Evolutionary conservation across 495 filamentous ascomycete species (phyloP).

Genomic region (Tirmania nivea): DNA sequence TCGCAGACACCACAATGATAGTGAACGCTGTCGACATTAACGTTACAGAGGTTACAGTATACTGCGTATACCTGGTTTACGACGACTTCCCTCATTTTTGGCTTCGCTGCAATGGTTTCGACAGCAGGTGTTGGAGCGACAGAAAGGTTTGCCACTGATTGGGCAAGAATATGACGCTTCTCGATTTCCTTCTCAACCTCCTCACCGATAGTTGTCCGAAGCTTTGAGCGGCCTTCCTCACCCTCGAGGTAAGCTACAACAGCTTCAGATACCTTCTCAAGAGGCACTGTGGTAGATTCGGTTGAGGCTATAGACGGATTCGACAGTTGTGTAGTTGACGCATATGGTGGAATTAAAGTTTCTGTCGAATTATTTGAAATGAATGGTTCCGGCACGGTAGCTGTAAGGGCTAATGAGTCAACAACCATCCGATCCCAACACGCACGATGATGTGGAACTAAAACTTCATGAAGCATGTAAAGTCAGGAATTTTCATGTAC

Average conservation of each 20-base stretch:
- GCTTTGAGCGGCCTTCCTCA: conserved; percentile 14
- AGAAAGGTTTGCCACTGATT: neutral
- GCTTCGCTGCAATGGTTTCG: neutral
- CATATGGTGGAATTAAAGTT: conserved; percentile 10
- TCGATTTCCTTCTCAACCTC: conserved; percentile 10
- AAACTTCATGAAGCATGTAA: neutral
- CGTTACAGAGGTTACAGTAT: conserved; percentile 80
- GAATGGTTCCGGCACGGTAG: neutral
- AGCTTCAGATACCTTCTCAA: conserved; percentile 13
- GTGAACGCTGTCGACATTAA: conserved; percentile 53
- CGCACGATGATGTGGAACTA: too few species aligned
- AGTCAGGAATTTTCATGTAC: neutral
- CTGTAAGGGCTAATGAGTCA: neutral
- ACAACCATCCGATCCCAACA: too few species aligned
- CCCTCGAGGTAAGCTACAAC: conserved; percentile 16
- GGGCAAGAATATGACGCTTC: conserved; percentile 3
- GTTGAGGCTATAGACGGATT: neutral
- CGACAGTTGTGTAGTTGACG: conserved; percentile 10
- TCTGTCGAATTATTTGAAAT: neutral
- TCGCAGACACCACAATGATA: conserved; percentile 92
- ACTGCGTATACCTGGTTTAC: conserved; percentile 33
- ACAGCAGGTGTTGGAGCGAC: neutral
- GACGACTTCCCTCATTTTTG: conserved; percentile 2
- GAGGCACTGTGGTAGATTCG: conserved; percentile 6
- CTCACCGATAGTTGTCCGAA: conserved; percentile 17